Evolutionary conservation across 176 grass and related monocot genomes (phyloP).

Genomic region (Carex parvula): DNA sequence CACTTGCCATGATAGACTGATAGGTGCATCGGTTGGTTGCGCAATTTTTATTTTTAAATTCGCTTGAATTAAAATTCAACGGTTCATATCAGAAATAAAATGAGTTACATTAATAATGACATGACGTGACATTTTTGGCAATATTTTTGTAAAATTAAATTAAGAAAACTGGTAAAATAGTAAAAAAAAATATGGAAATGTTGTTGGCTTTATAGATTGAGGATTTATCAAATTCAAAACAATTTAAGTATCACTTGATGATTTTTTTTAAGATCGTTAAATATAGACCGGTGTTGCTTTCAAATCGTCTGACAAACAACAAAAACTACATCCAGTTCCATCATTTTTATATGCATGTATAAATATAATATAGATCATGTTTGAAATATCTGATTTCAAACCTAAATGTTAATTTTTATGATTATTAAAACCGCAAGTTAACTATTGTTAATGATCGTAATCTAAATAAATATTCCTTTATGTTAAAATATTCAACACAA

Average conservation of each 20-base stretch:
- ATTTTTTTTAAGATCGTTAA: neutral
- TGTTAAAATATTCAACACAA: too few relatives aligned
- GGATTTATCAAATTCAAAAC: neutral
- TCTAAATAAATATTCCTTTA: too few relatives aligned
- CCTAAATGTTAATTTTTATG: too few relatives aligned
- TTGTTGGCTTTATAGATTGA: neutral
- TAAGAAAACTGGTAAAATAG: neutral
- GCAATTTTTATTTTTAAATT: neutral
- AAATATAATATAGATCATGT: neutral
- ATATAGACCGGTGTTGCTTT: neutral
- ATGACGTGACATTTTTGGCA: neutral
- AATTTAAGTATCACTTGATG: neutral
- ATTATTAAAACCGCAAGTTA: too few relatives aligned
- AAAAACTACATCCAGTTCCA: neutral
- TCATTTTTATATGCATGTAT: neutral
- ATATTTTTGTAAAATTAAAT: neutral
- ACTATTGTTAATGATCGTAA: too few relatives aligned
- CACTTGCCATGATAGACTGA: too few relatives aligned
- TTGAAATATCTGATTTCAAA: too few relatives aligned
- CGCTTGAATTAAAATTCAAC: neutral
- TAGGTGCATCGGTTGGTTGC: neutral
- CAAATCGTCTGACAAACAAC: neutral
- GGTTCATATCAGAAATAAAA: too few relatives aligned
- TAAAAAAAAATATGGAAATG: neutral
- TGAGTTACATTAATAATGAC: neutral